phyloP scores from a whole-genome alignment of 2,329 filamentous ascomycete genomes.

The Pestalotiopsis sp. region DNA sequence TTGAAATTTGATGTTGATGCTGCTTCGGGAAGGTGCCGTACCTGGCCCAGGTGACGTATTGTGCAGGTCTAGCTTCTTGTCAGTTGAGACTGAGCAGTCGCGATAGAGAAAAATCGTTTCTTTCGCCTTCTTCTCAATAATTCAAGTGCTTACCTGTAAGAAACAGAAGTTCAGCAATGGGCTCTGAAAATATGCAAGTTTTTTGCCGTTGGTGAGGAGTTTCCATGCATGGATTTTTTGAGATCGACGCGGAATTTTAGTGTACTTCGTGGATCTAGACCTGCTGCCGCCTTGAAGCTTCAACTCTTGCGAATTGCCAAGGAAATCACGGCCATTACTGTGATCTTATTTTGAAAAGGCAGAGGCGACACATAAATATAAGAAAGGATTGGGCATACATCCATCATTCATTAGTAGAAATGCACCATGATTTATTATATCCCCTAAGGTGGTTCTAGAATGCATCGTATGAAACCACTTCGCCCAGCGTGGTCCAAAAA shows the following conservation, averaged over 20 bases:
- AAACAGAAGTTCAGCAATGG: background rate
- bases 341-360: background rate
- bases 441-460: background rate
- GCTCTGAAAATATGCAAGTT: background rate
- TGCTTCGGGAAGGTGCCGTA: conserved; percentile 2
- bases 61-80: conserved; percentile 1
- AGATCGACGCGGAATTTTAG: conserved; percentile 12
- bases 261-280: conserved; percentile 5
- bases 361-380: too few relatives aligned
- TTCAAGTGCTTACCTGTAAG: too few relatives aligned
- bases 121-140: too few relatives aligned
- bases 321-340: background rate
- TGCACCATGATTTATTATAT: background rate
- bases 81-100: background rate
- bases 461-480: background rate
- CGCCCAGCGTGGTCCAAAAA: background rate
- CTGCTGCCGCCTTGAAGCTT: conserved; percentile 1
- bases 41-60: conserved; percentile 5
- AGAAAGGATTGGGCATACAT: background rate
- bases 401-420: background rate
- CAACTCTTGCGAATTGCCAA: background rate
- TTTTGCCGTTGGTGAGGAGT: background rate
- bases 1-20: background rate
- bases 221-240: conserved; percentile 8
- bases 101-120: background rate